Conservation (phyloP, 2,329 filamentous ascomycete species). For the Onygenales sp. region DNA sequence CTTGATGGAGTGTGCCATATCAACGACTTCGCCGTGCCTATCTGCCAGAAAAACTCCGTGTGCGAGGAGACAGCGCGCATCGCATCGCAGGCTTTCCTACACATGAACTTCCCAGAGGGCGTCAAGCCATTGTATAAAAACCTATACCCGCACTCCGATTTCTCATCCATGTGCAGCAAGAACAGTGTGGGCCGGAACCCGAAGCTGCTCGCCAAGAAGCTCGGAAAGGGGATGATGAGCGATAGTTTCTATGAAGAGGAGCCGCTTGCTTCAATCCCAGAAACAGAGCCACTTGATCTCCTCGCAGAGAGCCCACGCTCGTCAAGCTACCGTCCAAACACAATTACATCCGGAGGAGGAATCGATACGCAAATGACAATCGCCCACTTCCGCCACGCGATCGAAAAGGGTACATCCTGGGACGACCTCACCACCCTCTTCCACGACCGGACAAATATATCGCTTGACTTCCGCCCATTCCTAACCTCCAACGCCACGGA, state of each 20-base stretch:
- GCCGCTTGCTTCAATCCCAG: too few relatives aligned
- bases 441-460: neutral
- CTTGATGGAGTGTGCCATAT: constrained; percentile 12
- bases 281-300: too few relatives aligned
- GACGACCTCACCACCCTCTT: neutral
- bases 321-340: too few relatives aligned
- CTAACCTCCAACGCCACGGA: neutral
- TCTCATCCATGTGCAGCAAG: constrained; percentile 3
- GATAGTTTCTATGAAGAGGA: too few relatives aligned
- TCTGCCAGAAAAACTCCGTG: constrained; percentile 10
- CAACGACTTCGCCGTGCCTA: constrained; percentile 15
- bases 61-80: constrained; percentile 15
- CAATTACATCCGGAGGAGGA: too few relatives aligned
- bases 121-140: constrained; percentile 7
- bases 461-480: neutral
- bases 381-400: constrained; percentile 3
- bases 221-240: constrained; percentile 1
- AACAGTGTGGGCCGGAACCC: constrained; percentile 6
- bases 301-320: too few relatives aligned
- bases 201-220: constrained; percentile 6
- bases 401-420: constrained; percentile 1
- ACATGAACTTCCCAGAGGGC: neutral
- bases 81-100: constrained; percentile 12
- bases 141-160: constrained; percentile 6
- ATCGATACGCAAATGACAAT: constrained; percentile 1